Evolutionary conservation across 164 flowering plant species (phyloP), one percentile per base, ranked within the genome.

Genomic region (Cinnamomum chago): DNA sequence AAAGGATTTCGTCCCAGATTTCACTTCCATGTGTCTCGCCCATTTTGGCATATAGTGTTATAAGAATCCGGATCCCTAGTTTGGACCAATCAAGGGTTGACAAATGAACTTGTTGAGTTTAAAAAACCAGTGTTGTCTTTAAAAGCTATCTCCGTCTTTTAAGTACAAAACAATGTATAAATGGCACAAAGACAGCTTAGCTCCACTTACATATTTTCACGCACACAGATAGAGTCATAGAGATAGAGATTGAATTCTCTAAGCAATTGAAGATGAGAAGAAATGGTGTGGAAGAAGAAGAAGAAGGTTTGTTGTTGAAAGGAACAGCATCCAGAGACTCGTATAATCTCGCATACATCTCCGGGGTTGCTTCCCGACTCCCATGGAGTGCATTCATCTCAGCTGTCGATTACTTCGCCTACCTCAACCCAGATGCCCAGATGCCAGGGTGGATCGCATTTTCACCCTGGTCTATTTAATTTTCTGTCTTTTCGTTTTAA

Each of bases 381-480:
- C 99, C 99, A 60, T 96, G 97, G 98, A 96, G 94, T 83, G 91
- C 98, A 68, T 96, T 93, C 90, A 88, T 94, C 84, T 91, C 97
- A 5, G 30, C 30, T 2, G 30, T 28, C 30, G 30, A 28, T 28
- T 28, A 28, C 4, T 28, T 28, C 30, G 30, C 30, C 30, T 28
- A 28, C 3, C 28, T 27, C 28, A 2, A 27, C 28, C 28, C 28
- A 27, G 28, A 27, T 7, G 84, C 28, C 28, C 28, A 27, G 28
- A 27, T 7, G 84, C 70, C 72, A 83, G 85, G 81, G 91, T 96
- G 18, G 97, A 96, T 77, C 94, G 97, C 18, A 78, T 88, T 71
- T 95, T 95, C 82, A 84, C 94, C 72, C 83, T 91, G 67, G 87
- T 73, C 2, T 92, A 95, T 86, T 90, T 92, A 95, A 25, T 89